phyloP scores from a whole-genome alignment of 305 asterid genomes.

The Petunia hybrid region DNA sequence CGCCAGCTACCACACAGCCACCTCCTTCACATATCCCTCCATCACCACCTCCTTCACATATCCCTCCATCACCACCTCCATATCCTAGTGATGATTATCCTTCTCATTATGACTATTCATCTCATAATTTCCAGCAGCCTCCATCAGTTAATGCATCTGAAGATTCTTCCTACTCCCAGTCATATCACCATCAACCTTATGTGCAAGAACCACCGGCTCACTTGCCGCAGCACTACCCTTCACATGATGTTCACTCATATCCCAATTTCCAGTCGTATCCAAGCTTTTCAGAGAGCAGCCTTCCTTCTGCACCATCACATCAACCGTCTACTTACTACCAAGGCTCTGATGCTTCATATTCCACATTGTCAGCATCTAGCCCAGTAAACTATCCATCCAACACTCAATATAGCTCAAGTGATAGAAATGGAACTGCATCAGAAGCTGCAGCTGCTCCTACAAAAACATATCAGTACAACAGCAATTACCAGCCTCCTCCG shows the following conservation, averaged over 20 bases:
- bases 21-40: constrained; percentile 50
- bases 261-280: constrained; percentile 87
- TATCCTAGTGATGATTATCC: constrained; percentile 57
- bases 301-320: constrained; percentile 72
- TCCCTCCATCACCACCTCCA: constrained; percentile 46
- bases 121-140: constrained; percentile 52
- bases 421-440: constrained; percentile 52
- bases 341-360: constrained; percentile 63
- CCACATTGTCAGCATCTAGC: constrained; percentile 52
- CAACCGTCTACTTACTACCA: constrained; percentile 67
- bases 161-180: constrained; percentile 54
- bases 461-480: constrained; percentile 62
- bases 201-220: constrained; percentile 61
- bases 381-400: constrained; percentile 47
- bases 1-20: constrained; percentile 46
- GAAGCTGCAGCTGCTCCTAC: constrained; percentile 49
- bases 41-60: constrained; percentile 45
- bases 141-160: constrained; percentile 48
- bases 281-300: constrained; percentile 72
- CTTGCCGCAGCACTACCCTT: constrained; percentile 61
- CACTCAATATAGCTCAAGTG: constrained; percentile 50
- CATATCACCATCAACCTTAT: constrained; percentile 63
- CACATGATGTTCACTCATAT: constrained; percentile 55
- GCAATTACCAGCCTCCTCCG: constrained; percentile 78
- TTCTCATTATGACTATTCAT: constrained; percentile 16